These are phyloP conservation scores for Ampelocalamus luodianensis DNA, from an alignment of 176 grass and related monocot species.

Conservation along the genomic window DNA sequence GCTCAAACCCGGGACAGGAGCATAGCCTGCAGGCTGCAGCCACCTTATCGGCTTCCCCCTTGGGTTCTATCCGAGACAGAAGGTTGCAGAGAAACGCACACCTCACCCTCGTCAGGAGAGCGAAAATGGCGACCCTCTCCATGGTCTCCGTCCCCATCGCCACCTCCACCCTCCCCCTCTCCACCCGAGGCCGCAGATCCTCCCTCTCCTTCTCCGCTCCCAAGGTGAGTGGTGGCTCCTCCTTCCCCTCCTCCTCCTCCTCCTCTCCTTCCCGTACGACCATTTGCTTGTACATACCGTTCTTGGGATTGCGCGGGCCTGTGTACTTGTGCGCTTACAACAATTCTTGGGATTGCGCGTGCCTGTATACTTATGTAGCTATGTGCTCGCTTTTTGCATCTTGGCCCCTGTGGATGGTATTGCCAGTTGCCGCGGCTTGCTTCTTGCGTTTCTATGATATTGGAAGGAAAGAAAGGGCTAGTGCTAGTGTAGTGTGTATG, in stretches of 20 bases:
- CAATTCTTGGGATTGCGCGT: background rate
- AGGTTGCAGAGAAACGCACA: background rate
- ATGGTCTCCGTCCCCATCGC: slow-evolving; percentile 60
- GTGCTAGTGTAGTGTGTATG: background rate
- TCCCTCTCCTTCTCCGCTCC: slow-evolving; percentile 56
- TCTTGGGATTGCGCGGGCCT: background rate
- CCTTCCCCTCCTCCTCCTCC: background rate
- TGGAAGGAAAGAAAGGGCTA: background rate
- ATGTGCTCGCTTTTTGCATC: background rate
- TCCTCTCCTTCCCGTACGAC: slow-evolving; percentile 41
- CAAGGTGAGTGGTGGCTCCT: slow-evolving; percentile 44
- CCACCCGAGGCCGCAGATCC: slow-evolving; percentile 54
- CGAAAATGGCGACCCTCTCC: slow-evolving; percentile 71
- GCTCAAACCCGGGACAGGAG: background rate
- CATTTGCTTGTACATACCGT: background rate
- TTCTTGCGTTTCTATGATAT: background rate
- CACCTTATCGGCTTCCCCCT: slow-evolving; percentile 35
- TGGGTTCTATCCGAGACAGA: background rate
- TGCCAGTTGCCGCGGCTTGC: background rate
- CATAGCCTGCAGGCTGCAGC: background rate
- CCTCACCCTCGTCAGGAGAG: slow-evolving; percentile 14
- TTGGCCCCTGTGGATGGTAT: background rate
- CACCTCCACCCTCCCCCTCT: slow-evolving; percentile 49
- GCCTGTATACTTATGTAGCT: background rate
- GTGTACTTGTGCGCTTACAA: no score